Evolutionary conservation across 108 stramenopile species (phyloP), one percentile per base, ranked within the genome.

Genomic region (Conticribra guillardii): DNA sequence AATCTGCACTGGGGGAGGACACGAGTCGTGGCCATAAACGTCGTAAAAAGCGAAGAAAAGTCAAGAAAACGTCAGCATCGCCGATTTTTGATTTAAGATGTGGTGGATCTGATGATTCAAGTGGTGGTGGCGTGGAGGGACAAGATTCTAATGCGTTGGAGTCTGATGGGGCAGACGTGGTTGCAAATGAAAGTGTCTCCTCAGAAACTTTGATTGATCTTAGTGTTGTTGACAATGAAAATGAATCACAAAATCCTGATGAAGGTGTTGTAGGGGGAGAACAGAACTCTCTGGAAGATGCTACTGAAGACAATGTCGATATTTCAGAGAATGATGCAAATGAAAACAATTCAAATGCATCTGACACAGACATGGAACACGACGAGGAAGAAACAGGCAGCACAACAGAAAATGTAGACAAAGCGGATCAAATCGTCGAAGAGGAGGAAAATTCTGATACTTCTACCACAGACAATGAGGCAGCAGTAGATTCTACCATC

Each of bases 81-180:
- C 23, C 46, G 26, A 19, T 68, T 24, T 24, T 47, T 19, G 26
- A 56, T 18, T 18, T 68, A 41, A 58, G 67, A 68, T 55, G 67
- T 31, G 67, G 67, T 0, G 55, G 44, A n/a, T n/a, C n/a, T 68
- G 67, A 57, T 28, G 24, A 57, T 26, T 21, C 44, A 2, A 19
- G 44, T 0, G 23, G 24, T 16, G 46, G 26, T 46, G 61, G 23
- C 23, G 41, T 18, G 3, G 67, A 57, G 28, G 30, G 11, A 1
- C 49, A 32, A 22, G 52, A 33, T 33, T 5, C 30, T 0, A 21
- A 44, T 0, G 33, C 14, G 24, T 9, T 0, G 26, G 48, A 34
- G 23, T 24, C 18, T 48, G 61, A 46, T 26, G 37, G 46, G 24
- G 17, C 61, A 22, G 44, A 2, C 46, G n/a, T n/a, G n/a, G n/a